A percentile compares a stretch with the other conserved stretches of the same genome.
These are phyloP conservation scores for Ophiostoma perfectum DNA, from an alignment of 2,329 filamentous ascomycete genomes.

Conservation along the genomic window DNA sequence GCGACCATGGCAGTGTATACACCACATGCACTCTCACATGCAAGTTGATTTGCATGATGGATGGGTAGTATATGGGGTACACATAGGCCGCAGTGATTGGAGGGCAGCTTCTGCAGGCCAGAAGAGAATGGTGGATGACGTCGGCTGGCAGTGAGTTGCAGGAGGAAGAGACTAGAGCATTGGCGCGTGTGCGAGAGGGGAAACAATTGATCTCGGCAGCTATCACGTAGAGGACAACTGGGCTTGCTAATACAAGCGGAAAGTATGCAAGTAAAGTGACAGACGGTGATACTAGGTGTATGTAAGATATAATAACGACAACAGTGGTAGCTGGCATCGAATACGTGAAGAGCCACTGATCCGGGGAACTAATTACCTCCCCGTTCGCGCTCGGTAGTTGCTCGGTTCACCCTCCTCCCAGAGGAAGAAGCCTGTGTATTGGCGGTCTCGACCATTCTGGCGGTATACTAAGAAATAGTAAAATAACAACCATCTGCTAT, in stretches of 20 bases:
- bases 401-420: background rate
- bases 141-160: background rate
- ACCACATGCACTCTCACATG: background rate
- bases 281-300: background rate
- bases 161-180: background rate
- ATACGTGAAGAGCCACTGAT: background rate
- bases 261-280: background rate
- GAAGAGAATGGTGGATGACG: background rate
- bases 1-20: background rate
- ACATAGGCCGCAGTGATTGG: conserved; percentile 1
- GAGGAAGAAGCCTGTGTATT: background rate
- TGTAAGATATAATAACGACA: background rate
- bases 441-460: no score
- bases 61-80: background rate
- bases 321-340: background rate
- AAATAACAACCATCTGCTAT: no score
- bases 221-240: no score
- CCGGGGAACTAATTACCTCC: background rate
- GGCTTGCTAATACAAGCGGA: background rate
- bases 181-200: background rate
- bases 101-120: background rate
- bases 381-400: background rate
- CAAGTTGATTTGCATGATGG: background rate
- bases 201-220: background rate
- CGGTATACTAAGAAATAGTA: no score